Evolutionary conservation across 148 eudicot species (phyloP).

Genomic region (Diospyros kaki): DNA sequence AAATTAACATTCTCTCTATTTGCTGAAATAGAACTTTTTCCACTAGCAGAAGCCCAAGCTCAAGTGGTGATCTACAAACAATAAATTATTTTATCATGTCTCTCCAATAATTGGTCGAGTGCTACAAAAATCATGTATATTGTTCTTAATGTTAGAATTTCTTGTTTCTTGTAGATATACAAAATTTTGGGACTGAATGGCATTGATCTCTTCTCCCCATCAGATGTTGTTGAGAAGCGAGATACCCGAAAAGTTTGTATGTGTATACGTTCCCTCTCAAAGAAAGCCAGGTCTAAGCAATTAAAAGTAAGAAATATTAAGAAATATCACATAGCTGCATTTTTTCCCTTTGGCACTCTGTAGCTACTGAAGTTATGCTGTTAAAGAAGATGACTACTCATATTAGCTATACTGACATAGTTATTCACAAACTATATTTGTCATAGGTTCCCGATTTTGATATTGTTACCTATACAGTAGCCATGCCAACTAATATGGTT

Average conservation of each 20-base stretch:
- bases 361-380: background rate
- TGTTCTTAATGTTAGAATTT: background rate
- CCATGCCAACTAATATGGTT: conserved; percentile 85
- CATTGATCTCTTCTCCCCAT: conserved; percentile 78
- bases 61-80: background rate
- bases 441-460: conserved; percentile 80
- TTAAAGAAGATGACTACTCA: background rate
- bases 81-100: background rate
- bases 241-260: conserved; percentile 78
- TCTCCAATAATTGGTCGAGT: background rate
- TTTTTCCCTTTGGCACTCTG: background rate
- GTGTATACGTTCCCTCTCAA: conserved; percentile 71
- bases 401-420: background rate
- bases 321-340: background rate
- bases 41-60: background rate
- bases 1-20: background rate
- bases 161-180: conserved; percentile 47
- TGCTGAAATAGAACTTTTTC: background rate
- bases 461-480: conserved; percentile 49
- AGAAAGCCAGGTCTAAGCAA: conserved; percentile 55
- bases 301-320: conserved; percentile 39
- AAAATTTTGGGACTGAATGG: conserved; percentile 62
- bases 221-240: conserved; percentile 82
- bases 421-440: background rate
- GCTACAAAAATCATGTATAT: background rate